Conservation (phyloP, 768 basidiomycete genomes). For the Panellus pusillus region DNA sequence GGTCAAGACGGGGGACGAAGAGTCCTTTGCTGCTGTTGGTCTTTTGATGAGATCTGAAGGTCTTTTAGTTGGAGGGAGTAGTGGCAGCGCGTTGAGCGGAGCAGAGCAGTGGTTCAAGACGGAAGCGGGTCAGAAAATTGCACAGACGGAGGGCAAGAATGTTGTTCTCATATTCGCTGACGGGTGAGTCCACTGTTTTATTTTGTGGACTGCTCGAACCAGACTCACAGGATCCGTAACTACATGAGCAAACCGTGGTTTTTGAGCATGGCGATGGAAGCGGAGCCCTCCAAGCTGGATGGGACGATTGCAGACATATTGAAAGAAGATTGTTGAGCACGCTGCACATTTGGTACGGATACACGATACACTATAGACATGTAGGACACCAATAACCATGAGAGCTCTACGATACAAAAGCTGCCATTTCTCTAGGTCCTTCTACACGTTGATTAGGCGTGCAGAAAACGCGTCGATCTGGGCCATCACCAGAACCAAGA, state of each 20-base stretch:
- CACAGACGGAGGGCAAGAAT: slow-evolving; percentile 72
- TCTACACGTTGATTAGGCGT: not conserved
- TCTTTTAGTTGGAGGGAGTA: slow-evolving; percentile 90
- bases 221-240: slow-evolving; percentile 69
- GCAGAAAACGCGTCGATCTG: not conserved
- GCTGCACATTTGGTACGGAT: not conserved
- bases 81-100: slow-evolving; percentile 82
- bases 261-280: slow-evolving; percentile 61
- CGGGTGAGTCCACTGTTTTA: slow-evolving; percentile 54
- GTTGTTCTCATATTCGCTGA: slow-evolving; percentile 90
- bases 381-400: not conserved
- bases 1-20: slow-evolving; percentile 84
- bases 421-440: not conserved
- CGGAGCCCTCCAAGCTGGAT: slow-evolving; percentile 55
- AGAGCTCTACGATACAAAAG: not conserved
- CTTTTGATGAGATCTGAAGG: slow-evolving; percentile 82
- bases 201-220: slow-evolving; percentile 1
- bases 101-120: slow-evolving; percentile 76
- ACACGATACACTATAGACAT: not conserved
- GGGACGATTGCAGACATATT: slow-evolving; percentile 45
- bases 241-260: slow-evolving; percentile 97
- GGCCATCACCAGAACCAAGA: not conserved
- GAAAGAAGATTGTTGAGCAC: slow-evolving; percentile 9
- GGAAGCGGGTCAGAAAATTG: slow-evolving; percentile 61
- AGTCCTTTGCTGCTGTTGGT: slow-evolving; percentile 75